These are phyloP conservation scores for Aspergillus steynii DNA, from an alignment of 495 filamentous ascomycete genomes.

Conservation along the genomic window DNA sequence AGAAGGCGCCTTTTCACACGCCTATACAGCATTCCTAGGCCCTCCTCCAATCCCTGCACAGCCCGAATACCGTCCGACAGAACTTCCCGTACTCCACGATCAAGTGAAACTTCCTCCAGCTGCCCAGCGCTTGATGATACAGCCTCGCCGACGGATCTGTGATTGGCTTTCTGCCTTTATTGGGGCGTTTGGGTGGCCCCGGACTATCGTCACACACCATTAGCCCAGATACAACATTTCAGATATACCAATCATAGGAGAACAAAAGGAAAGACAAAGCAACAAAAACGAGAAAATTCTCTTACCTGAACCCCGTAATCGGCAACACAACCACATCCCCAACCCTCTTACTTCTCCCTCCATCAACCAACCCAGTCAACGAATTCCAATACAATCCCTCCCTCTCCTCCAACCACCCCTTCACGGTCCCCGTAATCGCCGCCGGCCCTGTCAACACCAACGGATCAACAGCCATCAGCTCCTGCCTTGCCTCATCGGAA, in stretches of 20 bases:
- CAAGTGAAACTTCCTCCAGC: slow-evolving; percentile 17
- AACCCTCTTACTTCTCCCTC: slow-evolving; percentile 15
- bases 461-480: slow-evolving; percentile 15
- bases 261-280: neutral
- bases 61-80: slow-evolving; percentile 22
- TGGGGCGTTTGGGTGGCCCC: slow-evolving; percentile 8
- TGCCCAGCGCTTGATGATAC: slow-evolving; percentile 18
- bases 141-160: slow-evolving; percentile 19
- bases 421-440: slow-evolving; percentile 16
- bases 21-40: neutral
- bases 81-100: slow-evolving; percentile 21
- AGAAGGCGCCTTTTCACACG: no score
- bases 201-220: slow-evolving; percentile 5
- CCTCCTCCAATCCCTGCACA: slow-evolving; percentile 20
- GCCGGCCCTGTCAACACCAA: slow-evolving; percentile 19
- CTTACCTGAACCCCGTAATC: slow-evolving; percentile 25
- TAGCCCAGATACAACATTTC: neutral
- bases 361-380: slow-evolving; percentile 16
- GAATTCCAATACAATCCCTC: slow-evolving; percentile 20
- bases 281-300: neutral
- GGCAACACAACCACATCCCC: slow-evolving; percentile 22
- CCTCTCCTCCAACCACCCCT: slow-evolving; percentile 4
- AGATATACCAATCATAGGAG: no score
- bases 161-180: slow-evolving; percentile 22
- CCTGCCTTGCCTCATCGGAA: neutral